These are phyloP conservation scores for Hermanozyma aechmeae DNA, from an alignment of 805 yeast genomes.

Conservation along the genomic window DNA sequence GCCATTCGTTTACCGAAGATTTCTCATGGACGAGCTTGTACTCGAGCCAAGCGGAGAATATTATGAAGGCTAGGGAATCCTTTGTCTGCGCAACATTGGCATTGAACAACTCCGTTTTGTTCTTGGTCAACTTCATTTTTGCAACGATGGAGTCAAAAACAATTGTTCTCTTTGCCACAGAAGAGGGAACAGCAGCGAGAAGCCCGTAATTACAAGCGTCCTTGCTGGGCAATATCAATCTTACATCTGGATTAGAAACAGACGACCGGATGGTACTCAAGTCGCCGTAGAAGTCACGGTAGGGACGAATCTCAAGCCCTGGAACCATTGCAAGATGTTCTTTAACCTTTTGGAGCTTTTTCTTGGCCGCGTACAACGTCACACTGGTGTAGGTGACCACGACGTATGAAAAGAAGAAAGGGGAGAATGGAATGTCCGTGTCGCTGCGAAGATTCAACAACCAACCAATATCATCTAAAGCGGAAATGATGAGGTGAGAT, in stretches of 20 bases:
- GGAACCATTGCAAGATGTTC: conserved; percentile 17
- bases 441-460: conserved; percentile 72
- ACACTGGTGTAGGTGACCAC: conserved; percentile 26
- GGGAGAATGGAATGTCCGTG: conserved; percentile 71
- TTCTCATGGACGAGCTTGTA: conserved; percentile 34
- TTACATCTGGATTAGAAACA: conserved; percentile 6
- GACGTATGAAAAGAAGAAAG: conserved; percentile 73
- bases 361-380: conserved; percentile 44
- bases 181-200: conserved; percentile 17
- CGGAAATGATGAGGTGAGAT: conserved; percentile 45
- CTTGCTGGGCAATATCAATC: conserved; percentile 24
- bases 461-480: conserved; percentile 90
- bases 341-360: conserved; percentile 27
- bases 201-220: conserved; percentile 23
- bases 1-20: conserved; percentile 46
- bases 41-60: conserved; percentile 80
- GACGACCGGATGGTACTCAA: conserved; percentile 22
- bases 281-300: conserved; percentile 52
- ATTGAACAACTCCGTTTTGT: conserved; percentile 59
- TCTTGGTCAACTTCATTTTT: conserved; percentile 67
- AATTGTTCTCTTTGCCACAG: conserved; percentile 15
- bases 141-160: conserved; percentile 23
- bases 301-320: conserved; percentile 36
- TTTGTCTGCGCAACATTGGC: conserved; percentile 69
- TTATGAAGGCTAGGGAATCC: conserved; percentile 71